A percentile compares a stretch with the other conserved stretches of the same genome.
phyloP scores from a whole-genome alignment of 2,329 filamentous ascomycete genomes.

The Fusarium caatingaense region DNA sequence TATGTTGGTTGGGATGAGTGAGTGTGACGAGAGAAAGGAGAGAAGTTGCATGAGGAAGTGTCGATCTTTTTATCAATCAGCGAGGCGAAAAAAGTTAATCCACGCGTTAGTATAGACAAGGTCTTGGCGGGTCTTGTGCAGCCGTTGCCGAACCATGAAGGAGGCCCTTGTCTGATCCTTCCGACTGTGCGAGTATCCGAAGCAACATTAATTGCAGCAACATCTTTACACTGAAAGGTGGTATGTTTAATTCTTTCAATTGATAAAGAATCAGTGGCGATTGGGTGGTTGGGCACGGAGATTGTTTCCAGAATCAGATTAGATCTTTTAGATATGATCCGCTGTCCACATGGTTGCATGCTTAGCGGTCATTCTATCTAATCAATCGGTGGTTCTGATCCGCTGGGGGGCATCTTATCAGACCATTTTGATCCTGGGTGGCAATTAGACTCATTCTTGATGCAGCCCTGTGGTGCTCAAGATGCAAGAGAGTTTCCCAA shows the following conservation, averaged over 20 bases:
- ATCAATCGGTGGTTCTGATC: slow-evolving; percentile 8
- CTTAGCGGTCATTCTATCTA: slow-evolving; percentile 6
- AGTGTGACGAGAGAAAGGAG: neutral
- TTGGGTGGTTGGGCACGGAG: slow-evolving; percentile 1
- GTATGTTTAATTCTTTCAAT: neutral
- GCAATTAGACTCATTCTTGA: neutral
- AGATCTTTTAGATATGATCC: slow-evolving; percentile 22
- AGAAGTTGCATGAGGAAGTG: neutral
- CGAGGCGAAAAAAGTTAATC: slow-evolving; percentile 2
- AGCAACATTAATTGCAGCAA: no score
- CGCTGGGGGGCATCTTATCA: neutral
- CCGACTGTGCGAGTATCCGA: neutral
- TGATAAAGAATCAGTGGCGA: neutral
- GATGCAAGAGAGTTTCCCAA: neutral
- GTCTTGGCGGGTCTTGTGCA: neutral
- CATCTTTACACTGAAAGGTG: no score
- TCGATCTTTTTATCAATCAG: slow-evolving; percentile 10
- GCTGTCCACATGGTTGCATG: neutral
- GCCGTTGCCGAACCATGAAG: neutral
- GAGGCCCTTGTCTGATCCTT: neutral
- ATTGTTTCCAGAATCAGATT: slow-evolving; percentile 13
- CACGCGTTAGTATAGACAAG: slow-evolving; percentile 3
- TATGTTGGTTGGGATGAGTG: neutral
- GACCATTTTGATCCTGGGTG: neutral
- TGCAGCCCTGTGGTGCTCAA: neutral